Evolutionary conservation across 2,329 filamentous ascomycete genomes (phyloP).

Genomic region (Paraphoma sp.): DNA sequence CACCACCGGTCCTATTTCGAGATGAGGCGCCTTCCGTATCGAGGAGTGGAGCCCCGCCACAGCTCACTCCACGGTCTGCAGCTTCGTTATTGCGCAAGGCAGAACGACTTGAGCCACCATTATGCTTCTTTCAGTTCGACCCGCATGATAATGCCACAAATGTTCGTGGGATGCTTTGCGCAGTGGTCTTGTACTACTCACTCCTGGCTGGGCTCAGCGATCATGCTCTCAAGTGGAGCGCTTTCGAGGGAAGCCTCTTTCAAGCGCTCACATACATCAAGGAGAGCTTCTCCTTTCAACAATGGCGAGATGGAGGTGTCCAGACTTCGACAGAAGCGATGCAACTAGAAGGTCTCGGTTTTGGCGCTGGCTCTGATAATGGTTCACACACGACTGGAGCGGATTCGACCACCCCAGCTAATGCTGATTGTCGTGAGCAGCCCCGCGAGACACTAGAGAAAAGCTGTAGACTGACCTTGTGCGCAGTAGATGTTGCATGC

Average conservation of each 20-base stretch:
- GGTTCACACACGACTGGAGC: too few species aligned
- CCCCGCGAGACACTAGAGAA: not conserved
- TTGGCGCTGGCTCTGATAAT: too few species aligned
- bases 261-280: conserved; percentile 11
- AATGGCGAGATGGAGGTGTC: conserved; percentile 8
- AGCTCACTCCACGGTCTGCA: conserved; percentile 7
- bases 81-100: conserved; percentile 16
- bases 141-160: not conserved
- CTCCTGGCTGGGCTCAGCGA: conserved; percentile 3
- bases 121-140: conserved; percentile 18
- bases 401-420: too few species aligned
- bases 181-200: conserved; percentile 14
- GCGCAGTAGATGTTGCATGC: not conserved
- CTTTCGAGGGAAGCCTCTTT: conserved; percentile 7
- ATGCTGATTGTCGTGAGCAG: too few species aligned
- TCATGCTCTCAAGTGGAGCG: conserved; percentile 8
- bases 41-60: not conserved
- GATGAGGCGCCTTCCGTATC: not conserved
- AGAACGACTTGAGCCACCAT: conserved; percentile 7
- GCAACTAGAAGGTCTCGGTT: not conserved
- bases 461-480: not conserved
- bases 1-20: not conserved
- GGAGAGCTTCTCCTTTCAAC: conserved; percentile 1
- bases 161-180: conserved; percentile 15
- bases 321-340: not conserved